Conservation (phyloP, 331 rosid species). For the Quercus phellos region DNA sequence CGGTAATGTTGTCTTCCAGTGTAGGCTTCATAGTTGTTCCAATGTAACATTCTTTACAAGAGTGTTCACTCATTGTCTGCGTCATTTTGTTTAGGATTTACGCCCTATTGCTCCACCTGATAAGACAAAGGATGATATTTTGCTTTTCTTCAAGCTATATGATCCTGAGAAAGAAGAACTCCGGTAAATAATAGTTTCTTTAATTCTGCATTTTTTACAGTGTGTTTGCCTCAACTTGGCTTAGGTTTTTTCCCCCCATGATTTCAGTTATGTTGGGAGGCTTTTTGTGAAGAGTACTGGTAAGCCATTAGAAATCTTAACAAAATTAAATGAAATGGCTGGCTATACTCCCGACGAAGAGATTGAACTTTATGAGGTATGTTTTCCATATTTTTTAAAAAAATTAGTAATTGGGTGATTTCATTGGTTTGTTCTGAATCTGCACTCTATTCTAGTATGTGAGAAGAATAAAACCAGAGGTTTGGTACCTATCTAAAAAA, state of each 20-base stretch:
- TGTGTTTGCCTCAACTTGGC: conserved; percentile 26
- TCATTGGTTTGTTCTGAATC: neutral
- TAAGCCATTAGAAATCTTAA: conserved; percentile 59
- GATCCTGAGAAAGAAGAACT: conserved; percentile 83
- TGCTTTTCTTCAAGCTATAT: conserved; percentile 83
- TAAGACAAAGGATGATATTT: conserved; percentile 82
- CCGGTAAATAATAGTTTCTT: conserved; percentile 43
- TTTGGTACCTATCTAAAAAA: neutral
- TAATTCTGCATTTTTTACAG: neutral
- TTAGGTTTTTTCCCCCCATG: conserved; percentile 14
- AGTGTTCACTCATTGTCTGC: conserved; percentile 23
- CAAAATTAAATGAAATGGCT: conserved; percentile 72
- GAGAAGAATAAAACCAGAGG: neutral
- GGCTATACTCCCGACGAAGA: conserved; percentile 76
- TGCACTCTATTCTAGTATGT: neutral
- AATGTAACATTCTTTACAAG: neutral
- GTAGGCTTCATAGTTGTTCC: neutral
- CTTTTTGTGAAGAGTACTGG: conserved; percentile 66
- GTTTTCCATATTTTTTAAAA: neutral
- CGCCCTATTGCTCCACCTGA: conserved; percentile 66
- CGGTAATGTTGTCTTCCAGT: conserved; percentile 40
- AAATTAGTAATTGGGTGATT: too few species aligned
- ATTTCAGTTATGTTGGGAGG: conserved; percentile 75
- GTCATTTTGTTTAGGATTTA: conserved; percentile 45
- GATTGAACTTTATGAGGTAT: conserved; percentile 79